These are phyloP conservation scores for Globisporangium radiosum DNA, from an alignment of 352 stramenopile species.

Conservation along the genomic window DNA sequence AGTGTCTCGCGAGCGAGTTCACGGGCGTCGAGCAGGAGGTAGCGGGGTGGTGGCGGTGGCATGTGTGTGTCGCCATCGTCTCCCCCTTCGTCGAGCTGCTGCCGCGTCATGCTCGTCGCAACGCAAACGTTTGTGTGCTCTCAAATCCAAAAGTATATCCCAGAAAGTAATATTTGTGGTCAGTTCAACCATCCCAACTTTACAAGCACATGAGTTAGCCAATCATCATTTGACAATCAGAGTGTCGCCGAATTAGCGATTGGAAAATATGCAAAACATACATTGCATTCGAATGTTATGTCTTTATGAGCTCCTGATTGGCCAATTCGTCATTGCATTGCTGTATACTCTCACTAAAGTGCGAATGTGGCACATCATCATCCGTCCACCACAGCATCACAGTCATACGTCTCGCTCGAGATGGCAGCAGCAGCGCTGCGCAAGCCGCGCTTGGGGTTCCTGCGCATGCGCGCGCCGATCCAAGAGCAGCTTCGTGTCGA, in stretches of 20 bases:
- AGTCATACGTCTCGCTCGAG: not conserved
- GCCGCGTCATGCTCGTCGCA: conserved; percentile 8
- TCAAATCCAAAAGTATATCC: too few relatives aligned
- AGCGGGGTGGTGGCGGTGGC: not conserved
- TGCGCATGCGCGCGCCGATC: conserved; percentile 67
- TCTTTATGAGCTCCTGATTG: too few relatives aligned
- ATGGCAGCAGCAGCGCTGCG: conserved; percentile 11
- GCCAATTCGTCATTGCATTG: too few relatives aligned
- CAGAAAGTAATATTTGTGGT: too few relatives aligned
- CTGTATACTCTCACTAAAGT: too few relatives aligned
- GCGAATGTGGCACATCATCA: not conserved
- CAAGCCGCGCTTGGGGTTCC: conserved; percentile 60
- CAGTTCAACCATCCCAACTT: too few relatives aligned
- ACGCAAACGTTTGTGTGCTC: too few relatives aligned
- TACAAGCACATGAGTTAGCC: too few relatives aligned
- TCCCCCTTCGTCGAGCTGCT: conserved; percentile 4
- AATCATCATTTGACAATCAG: too few relatives aligned
- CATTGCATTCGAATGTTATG: too few relatives aligned
- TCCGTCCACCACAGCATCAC: not conserved
- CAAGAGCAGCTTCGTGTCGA: conserved; percentile 87
- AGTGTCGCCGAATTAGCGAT: too few relatives aligned
- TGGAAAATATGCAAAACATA: too few relatives aligned
- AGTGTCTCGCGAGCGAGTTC: conserved; percentile 22
- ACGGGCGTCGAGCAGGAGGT: conserved; percentile 28
- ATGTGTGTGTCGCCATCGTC: not conserved